phyloP scores from a whole-genome alignment of 164 flowering plant species.

The Vitis rupestris region DNA sequence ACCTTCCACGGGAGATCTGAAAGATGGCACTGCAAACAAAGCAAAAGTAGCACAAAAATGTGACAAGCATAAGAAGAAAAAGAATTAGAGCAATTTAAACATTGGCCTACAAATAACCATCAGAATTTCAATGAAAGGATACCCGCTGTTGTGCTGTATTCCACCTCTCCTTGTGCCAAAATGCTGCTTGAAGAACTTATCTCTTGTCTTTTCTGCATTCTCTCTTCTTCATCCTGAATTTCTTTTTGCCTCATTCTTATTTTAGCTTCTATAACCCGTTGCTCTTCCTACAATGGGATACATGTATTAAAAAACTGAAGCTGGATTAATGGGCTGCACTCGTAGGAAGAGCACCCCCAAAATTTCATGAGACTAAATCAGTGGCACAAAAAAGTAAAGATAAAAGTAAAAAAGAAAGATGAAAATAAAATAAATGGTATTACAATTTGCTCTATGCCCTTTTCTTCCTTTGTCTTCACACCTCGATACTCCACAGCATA shows the following conservation, averaged over 20 bases:
- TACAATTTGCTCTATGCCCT: constrained; percentile 90
- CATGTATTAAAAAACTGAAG: constrained; percentile 1
- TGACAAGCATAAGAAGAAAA: neutral
- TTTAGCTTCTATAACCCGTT: constrained; percentile 94
- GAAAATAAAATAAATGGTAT: constrained; percentile 21
- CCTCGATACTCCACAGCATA: constrained; percentile 98
- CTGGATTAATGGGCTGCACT: too few relatives aligned
- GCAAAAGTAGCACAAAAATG: neutral
- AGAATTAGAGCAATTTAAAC: neutral
- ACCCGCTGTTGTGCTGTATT: constrained; percentile 53
- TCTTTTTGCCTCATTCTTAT: constrained; percentile 89
- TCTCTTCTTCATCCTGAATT: constrained; percentile 80
- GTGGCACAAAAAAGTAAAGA: neutral
- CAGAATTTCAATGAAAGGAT: constrained; percentile 8
- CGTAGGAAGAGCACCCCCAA: neutral
- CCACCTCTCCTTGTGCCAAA: constrained; percentile 37
- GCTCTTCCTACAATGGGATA: constrained; percentile 69
- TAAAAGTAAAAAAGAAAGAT: neutral
- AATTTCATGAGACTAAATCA: neutral
- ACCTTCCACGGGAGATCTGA: constrained; percentile 37
- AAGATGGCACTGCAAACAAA: constrained; percentile 43
- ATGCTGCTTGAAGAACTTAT: constrained; percentile 45
- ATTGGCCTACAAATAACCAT: neutral
- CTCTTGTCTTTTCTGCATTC: constrained; percentile 59
- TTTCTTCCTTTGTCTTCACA: constrained; percentile 85